phyloP scores from a whole-genome alignment of 495 filamentous ascomycete species.

The Aspergillus kassunensis region DNA sequence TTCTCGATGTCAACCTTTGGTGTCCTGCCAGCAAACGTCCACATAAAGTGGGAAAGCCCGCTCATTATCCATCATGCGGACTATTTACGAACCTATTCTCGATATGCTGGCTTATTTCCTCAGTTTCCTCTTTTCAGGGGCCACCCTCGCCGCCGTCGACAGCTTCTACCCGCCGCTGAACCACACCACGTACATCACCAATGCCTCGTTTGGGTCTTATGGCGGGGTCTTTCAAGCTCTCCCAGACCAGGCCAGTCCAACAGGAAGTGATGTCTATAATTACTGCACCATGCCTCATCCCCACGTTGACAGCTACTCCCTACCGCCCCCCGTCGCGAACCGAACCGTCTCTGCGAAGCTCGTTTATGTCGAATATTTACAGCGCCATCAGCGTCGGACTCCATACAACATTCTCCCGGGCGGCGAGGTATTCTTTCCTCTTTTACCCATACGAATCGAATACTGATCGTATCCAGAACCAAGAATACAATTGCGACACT shows the following conservation, averaged over 20 bases:
- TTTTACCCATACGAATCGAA: not conserved
- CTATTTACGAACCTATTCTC: slow-evolving; percentile 8
- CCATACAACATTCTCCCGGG: slow-evolving; percentile 43
- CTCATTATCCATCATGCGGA: not conserved
- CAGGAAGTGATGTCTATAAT: slow-evolving; percentile 32
- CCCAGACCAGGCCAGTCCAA: slow-evolving; percentile 24
- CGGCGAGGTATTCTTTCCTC: slow-evolving; percentile 28
- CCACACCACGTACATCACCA: slow-evolving; percentile 36
- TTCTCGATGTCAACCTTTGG: not conserved
- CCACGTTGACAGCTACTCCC: slow-evolving; percentile 28
- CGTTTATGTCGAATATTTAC: slow-evolving; percentile 40
- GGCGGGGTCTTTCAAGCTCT: slow-evolving; percentile 38
- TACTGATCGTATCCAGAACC: slow-evolving; percentile 23
- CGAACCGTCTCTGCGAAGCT: slow-evolving; percentile 28
- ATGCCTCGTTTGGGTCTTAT: slow-evolving; percentile 36
- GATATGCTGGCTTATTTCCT: slow-evolving; percentile 7
- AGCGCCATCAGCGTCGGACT: slow-evolving; percentile 40
- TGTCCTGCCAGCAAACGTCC: not conserved
- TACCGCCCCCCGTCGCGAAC: slow-evolving; percentile 28
- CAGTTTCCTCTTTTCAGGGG: not conserved
- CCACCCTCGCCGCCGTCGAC: slow-evolving; percentile 19
- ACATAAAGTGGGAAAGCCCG: not conserved
- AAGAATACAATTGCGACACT: slow-evolving; percentile 40
- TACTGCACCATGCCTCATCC: slow-evolving; percentile 48
- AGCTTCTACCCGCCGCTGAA: slow-evolving; percentile 42